Conservation (phyloP, 1,139 yeast genomes). For the Debaryomyces nepalensis region DNA sequence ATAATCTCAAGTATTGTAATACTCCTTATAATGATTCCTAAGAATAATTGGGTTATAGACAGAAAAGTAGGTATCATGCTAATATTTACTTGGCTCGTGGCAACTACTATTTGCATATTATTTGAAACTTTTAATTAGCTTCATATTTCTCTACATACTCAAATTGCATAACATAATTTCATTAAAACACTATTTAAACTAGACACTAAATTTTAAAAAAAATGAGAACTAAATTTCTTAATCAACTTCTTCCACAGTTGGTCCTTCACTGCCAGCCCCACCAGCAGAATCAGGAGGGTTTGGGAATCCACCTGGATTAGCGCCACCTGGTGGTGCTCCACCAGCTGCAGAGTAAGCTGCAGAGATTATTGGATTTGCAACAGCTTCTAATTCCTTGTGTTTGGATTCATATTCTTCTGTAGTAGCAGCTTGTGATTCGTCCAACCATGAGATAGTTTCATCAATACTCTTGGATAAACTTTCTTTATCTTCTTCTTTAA, state of each 20-base stretch:
- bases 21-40: slow-evolving; percentile 59
- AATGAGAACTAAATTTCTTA: slow-evolving; percentile 23
- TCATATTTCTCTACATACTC: neutral
- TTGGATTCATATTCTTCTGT: slow-evolving; percentile 80
- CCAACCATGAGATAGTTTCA: slow-evolving; percentile 80
- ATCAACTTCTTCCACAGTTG: slow-evolving; percentile 78
- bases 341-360: slow-evolving; percentile 76
- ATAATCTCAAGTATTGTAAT: slow-evolving; percentile 58
- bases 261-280: slow-evolving; percentile 44
- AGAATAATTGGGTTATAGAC: slow-evolving; percentile 69
- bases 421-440: slow-evolving; percentile 76
- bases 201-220: slow-evolving; percentile 1
- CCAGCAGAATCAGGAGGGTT: slow-evolving; percentile 36
- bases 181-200: slow-evolving; percentile 7
- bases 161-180: neutral
- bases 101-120: slow-evolving; percentile 46
- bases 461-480: slow-evolving; percentile 74
- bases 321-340: slow-evolving; percentile 34
- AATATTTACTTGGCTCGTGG: slow-evolving; percentile 59
- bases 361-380: slow-evolving; percentile 86
- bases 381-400: slow-evolving; percentile 86
- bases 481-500: slow-evolving; percentile 51
- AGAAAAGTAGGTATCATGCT: slow-evolving; percentile 57
- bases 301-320: slow-evolving; percentile 46
- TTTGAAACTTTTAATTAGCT: slow-evolving; percentile 22